Conservation (phyloP, 148 eudicot genomes). For the Rheum nobile region DNA sequence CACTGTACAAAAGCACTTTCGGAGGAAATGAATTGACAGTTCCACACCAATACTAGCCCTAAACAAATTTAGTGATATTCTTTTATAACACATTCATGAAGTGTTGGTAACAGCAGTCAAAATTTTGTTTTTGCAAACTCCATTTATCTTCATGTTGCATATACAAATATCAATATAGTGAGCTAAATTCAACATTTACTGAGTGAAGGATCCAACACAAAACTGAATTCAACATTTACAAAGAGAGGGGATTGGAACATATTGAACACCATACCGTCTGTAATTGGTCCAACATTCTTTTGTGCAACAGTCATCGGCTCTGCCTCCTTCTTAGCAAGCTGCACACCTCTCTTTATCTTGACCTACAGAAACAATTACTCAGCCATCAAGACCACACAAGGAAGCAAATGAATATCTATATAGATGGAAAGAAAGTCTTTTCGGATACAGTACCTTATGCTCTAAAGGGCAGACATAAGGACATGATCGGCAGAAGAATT, state of each 20-base stretch:
- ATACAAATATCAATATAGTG: not conserved
- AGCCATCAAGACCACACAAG: not conserved
- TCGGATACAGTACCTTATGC: conserved; percentile 27
- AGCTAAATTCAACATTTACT: not conserved
- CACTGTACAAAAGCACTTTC: not conserved
- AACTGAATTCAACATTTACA: not conserved
- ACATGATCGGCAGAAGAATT: conserved; percentile 66
- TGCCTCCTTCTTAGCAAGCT: conserved; percentile 36
- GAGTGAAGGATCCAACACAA: not conserved
- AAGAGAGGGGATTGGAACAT: not conserved
- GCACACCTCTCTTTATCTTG: conserved; percentile 48
- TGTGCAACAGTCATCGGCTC: conserved; percentile 35
- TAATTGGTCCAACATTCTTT: conserved; percentile 31
- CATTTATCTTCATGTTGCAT: not conserved
- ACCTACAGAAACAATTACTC: conserved; percentile 22
- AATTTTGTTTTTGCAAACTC: not conserved
- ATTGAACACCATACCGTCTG: conserved; percentile 33
- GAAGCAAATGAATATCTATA: not conserved
- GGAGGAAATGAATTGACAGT: not conserved
- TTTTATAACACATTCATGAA: not conserved
- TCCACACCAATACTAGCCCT: not conserved
- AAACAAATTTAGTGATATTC: not conserved
- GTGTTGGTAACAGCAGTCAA: not conserved
- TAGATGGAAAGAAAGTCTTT: not conserved
- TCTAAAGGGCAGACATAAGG: conserved; percentile 43